A percentile compares a stretch with the other conserved stretches of the same genome.
phyloP scores from a whole-genome alignment of 2,329 filamentous ascomycete genomes.

The Botryosphaeria dothidea region DNA sequence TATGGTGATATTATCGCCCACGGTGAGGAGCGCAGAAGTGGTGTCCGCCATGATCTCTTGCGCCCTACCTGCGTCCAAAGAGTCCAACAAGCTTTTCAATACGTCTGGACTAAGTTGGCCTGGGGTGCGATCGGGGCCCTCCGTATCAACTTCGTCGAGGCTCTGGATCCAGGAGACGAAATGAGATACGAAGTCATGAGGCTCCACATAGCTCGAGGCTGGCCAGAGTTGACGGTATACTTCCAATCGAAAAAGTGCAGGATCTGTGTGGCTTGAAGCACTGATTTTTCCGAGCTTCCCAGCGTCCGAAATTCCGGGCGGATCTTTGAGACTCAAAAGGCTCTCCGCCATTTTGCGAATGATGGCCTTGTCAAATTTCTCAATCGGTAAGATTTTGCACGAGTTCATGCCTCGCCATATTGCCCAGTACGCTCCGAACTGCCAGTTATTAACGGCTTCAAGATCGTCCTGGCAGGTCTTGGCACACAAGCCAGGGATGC shows the following conservation, averaged over 20 bases:
- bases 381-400: background rate
- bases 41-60: background rate
- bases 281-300: background rate
- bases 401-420: slow-evolving; percentile 9
- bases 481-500: background rate
- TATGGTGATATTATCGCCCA: background rate
- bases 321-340: background rate
- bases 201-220: background rate
- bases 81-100: background rate
- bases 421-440: background rate
- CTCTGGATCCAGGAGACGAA: background rate
- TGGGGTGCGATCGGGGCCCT: background rate
- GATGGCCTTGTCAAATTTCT: background rate
- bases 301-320: background rate
- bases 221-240: slow-evolving; percentile 7
- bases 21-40: background rate
- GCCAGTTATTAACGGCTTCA: background rate
- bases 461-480: background rate
- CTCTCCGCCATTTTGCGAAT: background rate
- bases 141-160: background rate
- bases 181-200: background rate
- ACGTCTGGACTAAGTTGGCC: background rate
- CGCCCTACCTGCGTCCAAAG: background rate
- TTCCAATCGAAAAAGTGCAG: background rate
- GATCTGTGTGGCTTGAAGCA: background rate